Evolutionary conservation across 2,329 filamentous ascomycete species (phyloP), one percentile per base, ranked within the genome.

Genomic region (Colletotrichum tamarilloi): DNA sequence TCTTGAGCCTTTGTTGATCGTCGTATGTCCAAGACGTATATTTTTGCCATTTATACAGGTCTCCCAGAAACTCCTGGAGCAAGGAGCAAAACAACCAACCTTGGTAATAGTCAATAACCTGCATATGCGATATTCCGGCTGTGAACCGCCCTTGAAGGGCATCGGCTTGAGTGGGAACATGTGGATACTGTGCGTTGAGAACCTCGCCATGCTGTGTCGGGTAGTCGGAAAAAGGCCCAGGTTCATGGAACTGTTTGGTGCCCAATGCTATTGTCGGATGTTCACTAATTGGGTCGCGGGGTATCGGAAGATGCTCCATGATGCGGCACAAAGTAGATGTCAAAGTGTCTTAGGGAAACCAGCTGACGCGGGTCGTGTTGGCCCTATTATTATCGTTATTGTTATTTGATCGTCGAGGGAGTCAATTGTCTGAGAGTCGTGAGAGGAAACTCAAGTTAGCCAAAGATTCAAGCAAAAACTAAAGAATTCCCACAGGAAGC

Each of bases 281-380:
- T 2, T 28, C 30, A 9, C 42, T 16, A 26, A 68, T 68, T 6
- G 69, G 69, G 38, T 69, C 69, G 7, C 66, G 65, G n/a, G 69
- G 69, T 5, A 73, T n/a, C 7, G 69, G 65, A 5, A 73, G 69
- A 38, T 73, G 69, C 9, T 73, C 69, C 65, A 73, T 73, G 42
- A n/a, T 5, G 12, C 4, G 62, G 19, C 42, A n/a, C 16, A 49
- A 6, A n/a, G 16, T n/a, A 19, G 19, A 49, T n/a, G 42, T 22
- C 8, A 19, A 2, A 49, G 16, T n/a, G 19, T 49, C 19, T n/a
- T 35, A 12, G 32, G 32, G 11, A 35, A 35, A 35, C 32, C 11
- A 35, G 32, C 32, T 12, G 32, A 35, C 32, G 11, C 32, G 11
- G 32, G 32, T 35, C 32, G 32, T 35, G 32, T 35, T 35, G 11